Base-by-base conservation (phyloP, 306 rosid species). In the Begonia masoniana region DNA sequence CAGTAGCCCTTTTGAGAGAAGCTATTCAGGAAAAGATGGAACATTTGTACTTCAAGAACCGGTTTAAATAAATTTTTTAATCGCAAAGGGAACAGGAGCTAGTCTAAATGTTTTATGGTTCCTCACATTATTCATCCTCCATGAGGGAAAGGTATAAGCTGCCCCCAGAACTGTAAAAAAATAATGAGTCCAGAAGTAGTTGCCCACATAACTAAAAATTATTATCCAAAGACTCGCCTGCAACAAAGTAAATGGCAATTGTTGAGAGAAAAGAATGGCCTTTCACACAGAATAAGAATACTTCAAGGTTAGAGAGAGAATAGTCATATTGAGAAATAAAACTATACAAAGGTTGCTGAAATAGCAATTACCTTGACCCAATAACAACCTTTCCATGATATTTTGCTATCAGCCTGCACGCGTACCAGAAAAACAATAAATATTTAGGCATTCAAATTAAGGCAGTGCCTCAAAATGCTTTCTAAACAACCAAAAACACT, bases 171-270 rank as follows among this genome's bases (percentile, higher is more conserved):
- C 96, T 10, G 96, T 79, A 74, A 92, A 92, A 74, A 92, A 92
- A 63, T 86, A 92, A 70, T 92, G 99, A 45, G 99, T 92, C 99
- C 99, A 92, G 74, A 92, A 86, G 77, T 92, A 92, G 56, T 92
- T 92, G 52, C 99, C 99, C 57, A 92, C 96, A 14, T 92, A 92
- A 74, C 96, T 92, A 76, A 92, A 92, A 62, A 86, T 72, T 61
- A 83, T 64, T 50, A 77, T 86, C 99, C 99, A 92, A 51, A 92
- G 61, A 67, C 75, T 79, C 49, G 96, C 99, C 99, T 92, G 88
- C 76, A 63, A 71, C 58, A 60, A 47, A 60, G 61, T 60, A 16
- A 4, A 43, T 24, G 56, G 41, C 58, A 7, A 45, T 41, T 61
- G 41, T 50, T 62, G 62, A 81, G 73, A 43, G 50, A 19, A 62